phyloP scores from a whole-genome alignment of 1,284 basidiomycete species.

The Malassezia slooffiae region DNA sequence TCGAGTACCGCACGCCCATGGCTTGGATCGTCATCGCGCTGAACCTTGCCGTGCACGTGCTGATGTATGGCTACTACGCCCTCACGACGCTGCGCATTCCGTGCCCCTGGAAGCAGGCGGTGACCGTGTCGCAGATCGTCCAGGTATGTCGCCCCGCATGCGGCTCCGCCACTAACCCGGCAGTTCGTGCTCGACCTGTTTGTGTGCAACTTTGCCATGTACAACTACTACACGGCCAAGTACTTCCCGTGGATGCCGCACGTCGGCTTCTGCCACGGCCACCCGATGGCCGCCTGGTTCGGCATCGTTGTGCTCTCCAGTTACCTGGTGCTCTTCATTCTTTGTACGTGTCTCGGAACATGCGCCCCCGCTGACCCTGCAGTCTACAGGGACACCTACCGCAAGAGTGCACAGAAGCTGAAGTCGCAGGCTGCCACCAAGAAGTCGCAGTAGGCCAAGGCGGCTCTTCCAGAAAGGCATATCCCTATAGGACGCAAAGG shows the following conservation, averaged over 20 bases:
- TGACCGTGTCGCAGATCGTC: slow-evolving; percentile 85
- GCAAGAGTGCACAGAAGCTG: too few species aligned
- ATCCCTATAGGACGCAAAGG: too few species aligned
- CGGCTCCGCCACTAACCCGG: slow-evolving; percentile 1
- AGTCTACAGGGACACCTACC: slow-evolving; percentile 48
- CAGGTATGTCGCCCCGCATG: slow-evolving; percentile 26
- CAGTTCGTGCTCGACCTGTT: slow-evolving; percentile 23
- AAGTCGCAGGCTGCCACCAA: slow-evolving; percentile 14
- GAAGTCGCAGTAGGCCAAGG: slow-evolving; percentile 3
- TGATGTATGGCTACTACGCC: slow-evolving; percentile 61
- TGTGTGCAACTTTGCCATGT: slow-evolving; percentile 28
- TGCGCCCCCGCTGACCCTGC: slow-evolving; percentile 10
- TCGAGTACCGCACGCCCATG: slow-evolving; percentile 62
- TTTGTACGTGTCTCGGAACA: slow-evolving; percentile 8
- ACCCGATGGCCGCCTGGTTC: slow-evolving; percentile 73
- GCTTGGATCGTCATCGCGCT: slow-evolving; percentile 92
- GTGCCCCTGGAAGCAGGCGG: slow-evolving; percentile 75
- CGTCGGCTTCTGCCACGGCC: slow-evolving; percentile 72
- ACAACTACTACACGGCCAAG: slow-evolving; percentile 43
- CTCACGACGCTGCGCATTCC: slow-evolving; percentile 33
- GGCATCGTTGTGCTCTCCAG: slow-evolving; percentile 77
- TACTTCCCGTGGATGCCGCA: slow-evolving; percentile 55
- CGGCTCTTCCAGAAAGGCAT: too few species aligned
- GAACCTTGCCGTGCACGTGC: slow-evolving; percentile 87
- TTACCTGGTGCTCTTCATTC: slow-evolving; percentile 53